Base-by-base conservation (phyloP, 306 rosid species). In the Trifolium dubium region DNA sequence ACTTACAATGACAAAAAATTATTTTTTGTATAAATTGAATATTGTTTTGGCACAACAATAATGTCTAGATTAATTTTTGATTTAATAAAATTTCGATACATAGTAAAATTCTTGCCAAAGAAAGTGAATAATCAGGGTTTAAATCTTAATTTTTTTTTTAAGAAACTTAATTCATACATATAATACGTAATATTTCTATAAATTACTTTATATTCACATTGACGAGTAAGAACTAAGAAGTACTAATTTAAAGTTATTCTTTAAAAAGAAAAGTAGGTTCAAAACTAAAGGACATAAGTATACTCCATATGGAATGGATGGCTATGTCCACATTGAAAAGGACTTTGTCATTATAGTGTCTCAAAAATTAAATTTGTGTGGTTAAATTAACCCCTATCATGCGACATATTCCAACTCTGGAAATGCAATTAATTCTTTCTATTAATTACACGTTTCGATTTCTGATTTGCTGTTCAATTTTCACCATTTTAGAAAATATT, bases 401-500 rank as follows among this genome's bases (percentile, higher is more conserved):
- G 17, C 70, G 70, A 64, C 70, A 64, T 40, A 18, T 64, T 40
- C 70, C 69, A 64, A 37, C 32, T 39, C 10, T 5, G 50, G 68
- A 35, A 64, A 64, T 8, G 32, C 51, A 18, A 39, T 64, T 4
- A 64, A 40, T 64, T 40, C 13, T 40, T 64, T 64, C 53, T 41
- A 18, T 55, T 43, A 72, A 18, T 43, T 32, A 43, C 13, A 64
- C 23, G 29, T 73, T 79, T 46, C 74, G 69, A 5, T 58, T 66
- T 66, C 47, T 44, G 64, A 35, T 19, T 6, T 56, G 29, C 12
- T 64, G 31, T 66, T 5, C 46, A 13, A 49, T 7, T 10, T 55
- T 59, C 6, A 18, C 50, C 74, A 76, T 67, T 44, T 76, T 41
- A 39, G 62, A 18, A 67, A 76, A 44, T 14, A 47, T 10, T 65